Base-by-base conservation (phyloP, 129 eudicot species). In the Chrysanthemum makinoi region DNA sequence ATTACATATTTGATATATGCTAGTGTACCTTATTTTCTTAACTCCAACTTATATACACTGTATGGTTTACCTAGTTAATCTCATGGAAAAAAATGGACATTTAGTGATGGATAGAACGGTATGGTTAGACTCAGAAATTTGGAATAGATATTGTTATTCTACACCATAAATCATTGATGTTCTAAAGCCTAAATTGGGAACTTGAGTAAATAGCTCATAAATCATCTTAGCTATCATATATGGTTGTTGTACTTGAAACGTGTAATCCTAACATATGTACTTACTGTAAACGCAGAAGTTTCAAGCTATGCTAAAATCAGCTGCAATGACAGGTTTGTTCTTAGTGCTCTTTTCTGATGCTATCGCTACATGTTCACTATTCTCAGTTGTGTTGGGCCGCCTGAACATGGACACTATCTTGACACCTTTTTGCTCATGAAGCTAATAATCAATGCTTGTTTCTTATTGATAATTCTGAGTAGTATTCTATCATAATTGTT, bases 301-400 rank as follows among this genome's bases (percentile, higher is more conserved):
- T 83, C 83, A 85, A 86, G 83, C 85, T 62, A 51, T 74, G 68
- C 58, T 89, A 15, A 77, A 73, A 62, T 82, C 94, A 58, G 81
- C 89, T 80, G 85, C 89, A 61, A 50, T 84, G 86, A 67, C 89
- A 82, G 98, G 98, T 91, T 48, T 3, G 63, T 53, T 73, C 69
- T 72, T 20, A 68, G 62, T 72, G 51, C 50, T 20, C 46, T 22
- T 16, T 72, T 20, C 51, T 55, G n/a, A 75, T 66, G 35, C 33
- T 44, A 44, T 51, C 6, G 0, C 55, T 46, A 15, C 10, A 10
- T 78, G 18, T 50, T 75, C 54, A 48, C 62, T 57, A 17, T 57
- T 46, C 11, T 67, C 58, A 22, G 69, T 57, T 47, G 13, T 57
- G 68, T 55, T 24, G 66, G 48, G 48, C 60, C 66, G n/a, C 15